Conservation (phyloP, 1,139 yeast species). For the Yamadazyma kanchanaburiensis region DNA sequence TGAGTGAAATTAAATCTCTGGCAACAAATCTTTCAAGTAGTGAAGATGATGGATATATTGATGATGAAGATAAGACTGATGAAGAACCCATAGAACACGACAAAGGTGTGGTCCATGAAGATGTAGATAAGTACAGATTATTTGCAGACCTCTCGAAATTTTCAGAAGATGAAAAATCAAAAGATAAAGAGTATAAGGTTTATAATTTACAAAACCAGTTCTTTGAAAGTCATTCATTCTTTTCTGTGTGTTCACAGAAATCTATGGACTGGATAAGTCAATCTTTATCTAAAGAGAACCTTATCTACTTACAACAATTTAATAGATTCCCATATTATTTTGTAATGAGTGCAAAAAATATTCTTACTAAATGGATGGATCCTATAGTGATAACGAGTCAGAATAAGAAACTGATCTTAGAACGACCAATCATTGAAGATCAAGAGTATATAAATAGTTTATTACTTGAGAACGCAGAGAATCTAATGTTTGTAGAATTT, state of each 20-base stretch:
- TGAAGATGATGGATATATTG: slow-evolving; percentile 1
- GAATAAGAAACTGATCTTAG: slow-evolving; percentile 17
- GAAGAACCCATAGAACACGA: too few relatives aligned
- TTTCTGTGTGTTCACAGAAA: slow-evolving; percentile 34
- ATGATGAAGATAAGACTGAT: slow-evolving; percentile 6
- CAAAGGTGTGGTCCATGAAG: background rate
- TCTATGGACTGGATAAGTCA: slow-evolving; percentile 33
- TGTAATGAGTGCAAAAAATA: slow-evolving; percentile 16
- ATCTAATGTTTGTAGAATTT: slow-evolving; percentile 17
- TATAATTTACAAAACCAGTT: slow-evolving; percentile 16
- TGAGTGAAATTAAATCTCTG: background rate
- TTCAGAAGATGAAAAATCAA: background rate
- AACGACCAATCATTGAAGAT: slow-evolving; percentile 28
- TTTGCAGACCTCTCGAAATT: slow-evolving; percentile 2
- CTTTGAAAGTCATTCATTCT: slow-evolving; percentile 38
- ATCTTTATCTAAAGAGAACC: slow-evolving; percentile 21
- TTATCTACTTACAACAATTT: slow-evolving; percentile 24
- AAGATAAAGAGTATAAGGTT: slow-evolving; percentile 1
- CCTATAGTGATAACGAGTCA: slow-evolving; percentile 25
- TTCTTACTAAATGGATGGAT: slow-evolving; percentile 31
- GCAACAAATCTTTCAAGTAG: slow-evolving; percentile 1
- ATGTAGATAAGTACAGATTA: slow-evolving; percentile 4
- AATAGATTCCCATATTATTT: slow-evolving; percentile 28
- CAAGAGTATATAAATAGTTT: slow-evolving; percentile 6
- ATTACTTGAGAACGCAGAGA: background rate